phyloP scores from a whole-genome alignment of 257 asterid genomes.

The Cynanchum wilfordii region DNA sequence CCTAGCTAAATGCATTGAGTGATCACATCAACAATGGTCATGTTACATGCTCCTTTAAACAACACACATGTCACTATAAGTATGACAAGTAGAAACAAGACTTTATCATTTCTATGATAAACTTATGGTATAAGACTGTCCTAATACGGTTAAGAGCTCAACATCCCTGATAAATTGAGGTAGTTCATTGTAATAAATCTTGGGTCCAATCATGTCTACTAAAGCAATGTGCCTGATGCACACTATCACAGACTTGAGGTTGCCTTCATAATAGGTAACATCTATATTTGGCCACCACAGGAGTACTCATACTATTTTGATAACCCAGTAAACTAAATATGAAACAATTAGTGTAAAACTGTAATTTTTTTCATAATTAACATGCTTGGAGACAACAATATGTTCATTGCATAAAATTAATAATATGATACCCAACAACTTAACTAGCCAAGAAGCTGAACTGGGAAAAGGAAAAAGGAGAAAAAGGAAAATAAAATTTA shows the following conservation, averaged over 20 bases:
- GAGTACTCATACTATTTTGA: neutral
- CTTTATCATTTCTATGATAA: no score
- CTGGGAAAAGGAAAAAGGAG: neutral
- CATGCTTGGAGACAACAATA: neutral
- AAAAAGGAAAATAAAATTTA: neutral
- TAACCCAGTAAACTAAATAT: neutral
- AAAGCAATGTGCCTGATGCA: neutral
- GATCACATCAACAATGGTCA: neutral
- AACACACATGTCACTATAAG: no score
- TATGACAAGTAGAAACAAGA: neutral
- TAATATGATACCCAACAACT: slow-evolving; percentile 4
- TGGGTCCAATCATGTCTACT: neutral
- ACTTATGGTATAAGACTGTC: no score
- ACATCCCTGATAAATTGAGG: neutral
- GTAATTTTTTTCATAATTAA: slow-evolving; percentile 3
- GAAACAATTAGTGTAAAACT: neutral
- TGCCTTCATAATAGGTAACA: neutral
- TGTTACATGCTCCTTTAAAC: neutral
- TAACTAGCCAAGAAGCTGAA: slow-evolving; percentile 4
- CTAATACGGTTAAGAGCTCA: neutral
- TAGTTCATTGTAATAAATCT: neutral
- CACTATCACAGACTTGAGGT: neutral
- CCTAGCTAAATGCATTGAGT: neutral
- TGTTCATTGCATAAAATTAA: neutral
- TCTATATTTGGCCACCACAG: neutral